Conservation (phyloP, 1,139 yeast genomes). For the Kodamaea sp. region DNA sequence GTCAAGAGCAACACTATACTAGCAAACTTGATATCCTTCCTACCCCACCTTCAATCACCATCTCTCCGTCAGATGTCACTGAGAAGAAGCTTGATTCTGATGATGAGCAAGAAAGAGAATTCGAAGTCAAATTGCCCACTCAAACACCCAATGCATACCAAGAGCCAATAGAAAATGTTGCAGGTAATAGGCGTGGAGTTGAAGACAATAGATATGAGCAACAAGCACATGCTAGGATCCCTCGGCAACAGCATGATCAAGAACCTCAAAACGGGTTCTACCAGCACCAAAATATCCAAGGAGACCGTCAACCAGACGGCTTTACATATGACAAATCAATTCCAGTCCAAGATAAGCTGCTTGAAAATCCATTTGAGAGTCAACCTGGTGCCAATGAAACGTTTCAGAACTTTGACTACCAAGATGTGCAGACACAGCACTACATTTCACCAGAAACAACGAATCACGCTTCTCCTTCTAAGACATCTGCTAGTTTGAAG, state of each 20-base stretch:
- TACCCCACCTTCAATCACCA: slow-evolving; percentile 13
- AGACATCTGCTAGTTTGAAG: background rate
- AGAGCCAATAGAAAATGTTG: slow-evolving; percentile 34
- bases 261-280: slow-evolving; percentile 2
- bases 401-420: slow-evolving; percentile 36
- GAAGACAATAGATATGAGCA: slow-evolving; percentile 12
- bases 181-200: slow-evolving; percentile 26
- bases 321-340: background rate
- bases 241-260: slow-evolving; percentile 1
- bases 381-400: slow-evolving; percentile 10
- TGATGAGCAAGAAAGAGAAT: slow-evolving; percentile 29
- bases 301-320: slow-evolving; percentile 2
- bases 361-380: slow-evolving; percentile 18
- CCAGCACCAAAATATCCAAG: background rate
- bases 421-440: slow-evolving; percentile 22
- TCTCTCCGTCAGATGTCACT: slow-evolving; percentile 4
- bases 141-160: slow-evolving; percentile 35
- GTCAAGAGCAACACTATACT: background rate
- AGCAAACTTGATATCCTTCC: slow-evolving; percentile 7
- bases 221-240: slow-evolving; percentile 9
- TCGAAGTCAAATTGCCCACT: slow-evolving; percentile 35
- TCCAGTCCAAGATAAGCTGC: slow-evolving; percentile 4
- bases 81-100: slow-evolving; percentile 17
- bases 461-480: slow-evolving; percentile 3
- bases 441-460: slow-evolving; percentile 17